Evolutionary conservation across 2,329 filamentous ascomycete genomes (phyloP).

Genomic region (Rosellinia necatrix): DNA sequence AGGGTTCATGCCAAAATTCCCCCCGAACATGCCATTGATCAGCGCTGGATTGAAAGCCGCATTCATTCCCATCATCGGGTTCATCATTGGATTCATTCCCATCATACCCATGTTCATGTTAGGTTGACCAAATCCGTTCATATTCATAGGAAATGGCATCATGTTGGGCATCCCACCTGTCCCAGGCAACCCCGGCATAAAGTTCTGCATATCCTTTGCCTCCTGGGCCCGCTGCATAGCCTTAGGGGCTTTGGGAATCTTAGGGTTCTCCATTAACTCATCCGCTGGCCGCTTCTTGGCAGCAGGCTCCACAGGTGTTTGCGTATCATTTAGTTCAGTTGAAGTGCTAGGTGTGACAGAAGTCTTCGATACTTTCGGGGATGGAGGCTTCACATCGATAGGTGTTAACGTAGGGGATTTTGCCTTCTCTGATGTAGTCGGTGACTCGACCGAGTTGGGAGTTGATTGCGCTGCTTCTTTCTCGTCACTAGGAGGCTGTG

Average conservation of each 20-base stretch:
- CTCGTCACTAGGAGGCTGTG: conserved; percentile 33
- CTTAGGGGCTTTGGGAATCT: conserved; percentile 68
- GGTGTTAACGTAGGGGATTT: conserved; percentile 34
- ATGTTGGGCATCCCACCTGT: conserved; percentile 55
- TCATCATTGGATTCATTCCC: conserved; percentile 47
- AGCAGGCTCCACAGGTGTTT: conserved; percentile 27
- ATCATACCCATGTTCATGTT: conserved; percentile 45
- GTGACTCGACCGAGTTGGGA: conserved; percentile 39
- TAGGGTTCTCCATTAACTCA: conserved; percentile 67
- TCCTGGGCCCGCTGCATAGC: conserved; percentile 62
- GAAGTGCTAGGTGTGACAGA: conserved; percentile 34
- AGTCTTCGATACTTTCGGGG: conserved; percentile 30
- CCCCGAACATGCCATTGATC: conserved; percentile 46
- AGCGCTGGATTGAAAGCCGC: conserved; percentile 41
- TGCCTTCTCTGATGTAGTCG: conserved; percentile 35
- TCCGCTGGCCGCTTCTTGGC: conserved; percentile 84
- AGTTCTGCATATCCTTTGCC: conserved; percentile 53
- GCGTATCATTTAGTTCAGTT: conserved; percentile 28
- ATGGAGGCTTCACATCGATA: conserved; percentile 41
- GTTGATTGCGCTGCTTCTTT: conserved; percentile 45
- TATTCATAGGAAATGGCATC: conserved; percentile 48
- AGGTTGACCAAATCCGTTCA: conserved; percentile 45
- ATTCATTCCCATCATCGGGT: conserved; percentile 47
- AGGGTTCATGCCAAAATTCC: conserved; percentile 42
- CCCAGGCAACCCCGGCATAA: conserved; percentile 41